Evolutionary conservation across 192 early-diverging fungal species (phyloP).

Genomic region (Backusella tuberculispora): DNA sequence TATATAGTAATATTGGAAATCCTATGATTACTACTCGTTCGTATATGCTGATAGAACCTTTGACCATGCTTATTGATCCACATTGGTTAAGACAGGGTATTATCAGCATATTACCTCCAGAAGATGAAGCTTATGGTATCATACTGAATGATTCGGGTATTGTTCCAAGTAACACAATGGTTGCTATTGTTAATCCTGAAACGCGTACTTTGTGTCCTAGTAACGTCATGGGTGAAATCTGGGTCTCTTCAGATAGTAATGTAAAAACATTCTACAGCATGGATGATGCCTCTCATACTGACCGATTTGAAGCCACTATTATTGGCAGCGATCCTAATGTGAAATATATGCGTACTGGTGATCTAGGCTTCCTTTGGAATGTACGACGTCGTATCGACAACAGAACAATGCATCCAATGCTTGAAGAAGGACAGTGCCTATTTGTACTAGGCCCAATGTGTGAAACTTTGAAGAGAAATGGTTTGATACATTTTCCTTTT

Average conservation of each 20-base stretch:
- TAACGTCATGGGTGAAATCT: constrained; percentile 83
- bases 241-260: constrained; percentile 73
- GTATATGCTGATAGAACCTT: constrained; percentile 76
- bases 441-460: constrained; percentile 77
- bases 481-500: constrained; percentile 70
- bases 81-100: constrained; percentile 67
- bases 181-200: constrained; percentile 83
- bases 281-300: constrained; percentile 41
- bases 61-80: constrained; percentile 67
- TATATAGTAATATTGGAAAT: constrained; percentile 79
- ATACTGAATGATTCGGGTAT: constrained; percentile 74
- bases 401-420: constrained; percentile 37
- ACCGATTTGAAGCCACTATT: constrained; percentile 54
- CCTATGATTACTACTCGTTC: constrained; percentile 80
- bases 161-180: constrained; percentile 75
- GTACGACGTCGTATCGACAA: constrained; percentile 45
- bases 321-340: constrained; percentile 60
- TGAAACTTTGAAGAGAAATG: constrained; percentile 74
- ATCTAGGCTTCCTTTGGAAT: constrained; percentile 81
- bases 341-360: constrained; percentile 80
- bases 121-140: constrained; percentile 57
- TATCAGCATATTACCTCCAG: constrained; percentile 59
- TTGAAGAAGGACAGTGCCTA: constrained; percentile 67
- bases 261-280: constrained; percentile 50
- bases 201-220: constrained; percentile 69